phyloP scores from a whole-genome alignment of 371 early-diverging fungal species.

The Syncephalastrum monosporum region DNA sequence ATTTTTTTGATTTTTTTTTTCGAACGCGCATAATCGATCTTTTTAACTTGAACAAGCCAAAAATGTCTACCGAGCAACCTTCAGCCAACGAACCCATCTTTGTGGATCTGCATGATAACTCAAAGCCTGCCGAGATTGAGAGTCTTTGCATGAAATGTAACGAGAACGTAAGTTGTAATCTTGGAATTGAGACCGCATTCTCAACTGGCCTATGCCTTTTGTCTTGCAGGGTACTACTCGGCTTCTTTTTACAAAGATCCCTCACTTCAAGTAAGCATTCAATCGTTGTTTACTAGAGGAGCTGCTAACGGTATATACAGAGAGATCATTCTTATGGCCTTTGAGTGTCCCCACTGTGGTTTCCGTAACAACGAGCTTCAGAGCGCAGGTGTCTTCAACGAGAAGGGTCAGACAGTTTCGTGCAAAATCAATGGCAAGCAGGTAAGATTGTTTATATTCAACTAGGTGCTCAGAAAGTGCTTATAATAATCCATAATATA shows the following conservation, averaged over 20 bases:
- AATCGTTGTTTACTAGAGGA: background rate
- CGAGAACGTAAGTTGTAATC: conserved; percentile 62
- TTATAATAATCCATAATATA: no score
- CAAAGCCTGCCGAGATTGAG: conserved; percentile 81
- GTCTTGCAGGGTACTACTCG: conserved; percentile 74
- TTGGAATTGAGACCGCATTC: background rate
- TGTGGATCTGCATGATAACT: conserved; percentile 65
- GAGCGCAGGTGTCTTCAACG: conserved; percentile 78
- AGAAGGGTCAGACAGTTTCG: conserved; percentile 75
- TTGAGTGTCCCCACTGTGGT: conserved; percentile 93
- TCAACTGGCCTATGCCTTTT: background rate
- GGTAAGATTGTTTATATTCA: conserved; percentile 14
- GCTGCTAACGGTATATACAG: conserved; percentile 15
- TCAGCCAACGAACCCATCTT: conserved; percentile 55
- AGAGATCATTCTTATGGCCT: conserved; percentile 91
- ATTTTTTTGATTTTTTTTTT: conserved; percentile 5
- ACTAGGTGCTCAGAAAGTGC: no score
- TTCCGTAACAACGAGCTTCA: conserved; percentile 90
- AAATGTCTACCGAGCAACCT: conserved; percentile 3
- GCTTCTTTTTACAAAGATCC: conserved; percentile 87
- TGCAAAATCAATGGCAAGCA: conserved; percentile 61
- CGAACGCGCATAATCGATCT: background rate
- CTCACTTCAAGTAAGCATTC: conserved; percentile 75
- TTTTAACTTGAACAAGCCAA: background rate
- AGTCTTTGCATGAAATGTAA: conserved; percentile 90